Percentiles rank a stretch among this genome's conserved stretches.
Conservation (phyloP, 2,329 filamentous ascomycete species). For the Lasiodiplodia hormozganensis region DNA sequence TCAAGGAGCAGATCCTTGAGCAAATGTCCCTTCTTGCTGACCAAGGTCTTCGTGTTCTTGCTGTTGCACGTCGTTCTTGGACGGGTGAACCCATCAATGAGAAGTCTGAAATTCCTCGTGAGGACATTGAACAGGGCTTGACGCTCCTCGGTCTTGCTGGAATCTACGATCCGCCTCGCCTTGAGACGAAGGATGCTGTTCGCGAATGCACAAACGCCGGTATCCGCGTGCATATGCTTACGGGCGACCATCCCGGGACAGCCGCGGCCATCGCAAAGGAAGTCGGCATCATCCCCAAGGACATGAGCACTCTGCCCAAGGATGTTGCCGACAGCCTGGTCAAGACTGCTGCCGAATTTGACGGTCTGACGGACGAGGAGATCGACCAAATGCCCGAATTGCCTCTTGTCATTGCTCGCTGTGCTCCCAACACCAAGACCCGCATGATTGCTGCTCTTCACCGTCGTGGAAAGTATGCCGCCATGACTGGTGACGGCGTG, state of each 20-base stretch:
- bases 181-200: conserved; percentile 72
- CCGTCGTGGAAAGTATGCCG: conserved; percentile 48
- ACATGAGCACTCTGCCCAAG: conserved; percentile 14
- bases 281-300: conserved; percentile 49
- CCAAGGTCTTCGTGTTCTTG: conserved; percentile 39
- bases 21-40: conserved; percentile 60
- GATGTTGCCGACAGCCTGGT: conserved; percentile 30
- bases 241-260: conserved; percentile 55
- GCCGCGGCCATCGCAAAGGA: conserved; percentile 55
- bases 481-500: conserved; percentile 54
- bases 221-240: conserved; percentile 58
- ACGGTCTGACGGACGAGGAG: conserved; percentile 31
- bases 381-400: conserved; percentile 32
- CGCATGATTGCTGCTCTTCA: conserved; percentile 43
- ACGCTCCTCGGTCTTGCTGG: conserved; percentile 82
- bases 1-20: conserved; percentile 60
- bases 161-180: conserved; percentile 85
- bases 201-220: conserved; percentile 53
- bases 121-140: conserved; percentile 70
- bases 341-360: conserved; percentile 32
- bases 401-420: conserved; percentile 32
- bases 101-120: conserved; percentile 53
- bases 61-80: conserved; percentile 37
- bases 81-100: conserved; percentile 40
- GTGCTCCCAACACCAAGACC: conserved; percentile 32